Evolutionary conservation across 768 basidiomycete genomes (phyloP).

Genomic region (Boletales sp.): DNA sequence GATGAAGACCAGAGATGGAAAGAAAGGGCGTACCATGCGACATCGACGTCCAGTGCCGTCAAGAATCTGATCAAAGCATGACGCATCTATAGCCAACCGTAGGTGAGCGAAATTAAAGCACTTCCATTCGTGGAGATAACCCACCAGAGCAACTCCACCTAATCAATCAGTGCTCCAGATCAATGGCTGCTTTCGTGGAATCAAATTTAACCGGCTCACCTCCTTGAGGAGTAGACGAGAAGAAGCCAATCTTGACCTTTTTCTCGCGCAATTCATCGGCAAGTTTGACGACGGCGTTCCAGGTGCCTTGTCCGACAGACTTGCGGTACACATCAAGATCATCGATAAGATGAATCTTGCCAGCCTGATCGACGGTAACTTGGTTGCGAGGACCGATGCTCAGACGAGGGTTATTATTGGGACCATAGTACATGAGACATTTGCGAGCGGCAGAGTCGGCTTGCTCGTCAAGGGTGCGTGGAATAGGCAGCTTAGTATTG

Average conservation of each 20-base stretch:
- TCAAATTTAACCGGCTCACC: slow-evolving; percentile 41
- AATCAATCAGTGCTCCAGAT: slow-evolving; percentile 18
- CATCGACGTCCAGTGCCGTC: slow-evolving; percentile 75
- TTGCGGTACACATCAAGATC: slow-evolving; percentile 75
- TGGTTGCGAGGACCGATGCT: slow-evolving; percentile 81
- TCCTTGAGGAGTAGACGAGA: slow-evolving; percentile 94
- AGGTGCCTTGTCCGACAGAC: slow-evolving; percentile 69
- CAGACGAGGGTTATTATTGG: slow-evolving; percentile 79
- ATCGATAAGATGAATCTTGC: slow-evolving; percentile 83
- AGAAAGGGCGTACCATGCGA: slow-evolving; percentile 58
- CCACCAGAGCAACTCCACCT: slow-evolving; percentile 91
- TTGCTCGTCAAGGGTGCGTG: slow-evolving; percentile 78
- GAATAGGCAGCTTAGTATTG: slow-evolving; percentile 61
- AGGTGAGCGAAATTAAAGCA: slow-evolving; percentile 9
- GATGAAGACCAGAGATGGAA: slow-evolving; percentile 6
- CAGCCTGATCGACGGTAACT: slow-evolving; percentile 83
- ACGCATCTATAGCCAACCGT: slow-evolving; percentile 61
- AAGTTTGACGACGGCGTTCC: slow-evolving; percentile 79
- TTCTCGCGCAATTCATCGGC: slow-evolving; percentile 83
- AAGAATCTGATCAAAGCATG: slow-evolving; percentile 90
- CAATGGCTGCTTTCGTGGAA: slow-evolving; percentile 13
- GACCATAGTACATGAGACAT: slow-evolving; percentile 78
- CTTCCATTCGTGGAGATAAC: slow-evolving; percentile 31
- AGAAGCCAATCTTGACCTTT: slow-evolving; percentile 89
- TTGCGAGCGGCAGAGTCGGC: slow-evolving; percentile 86